Conservation (phyloP, 768 basidiomycete species). For the Scleroderma citrinum region DNA sequence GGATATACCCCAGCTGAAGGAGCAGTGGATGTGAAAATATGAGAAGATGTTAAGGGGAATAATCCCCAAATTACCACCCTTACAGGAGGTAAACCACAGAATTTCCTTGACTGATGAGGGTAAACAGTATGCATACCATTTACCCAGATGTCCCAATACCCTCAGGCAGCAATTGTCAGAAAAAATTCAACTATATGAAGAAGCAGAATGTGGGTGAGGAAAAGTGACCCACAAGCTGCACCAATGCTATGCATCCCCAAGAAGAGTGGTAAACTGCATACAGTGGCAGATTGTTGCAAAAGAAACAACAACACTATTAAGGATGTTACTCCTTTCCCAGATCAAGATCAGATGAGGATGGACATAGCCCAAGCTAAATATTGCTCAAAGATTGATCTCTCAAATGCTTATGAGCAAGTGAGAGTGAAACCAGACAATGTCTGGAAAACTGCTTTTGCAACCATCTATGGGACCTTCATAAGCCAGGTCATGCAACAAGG, state of each 20-base stretch:
- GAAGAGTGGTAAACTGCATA: constrained; percentile 29
- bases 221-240: neutral
- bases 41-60: neutral
- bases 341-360: constrained; percentile 24
- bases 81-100: neutral
- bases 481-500: constrained; percentile 18
- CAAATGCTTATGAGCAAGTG: constrained; percentile 41
- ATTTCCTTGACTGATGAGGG: constrained; percentile 10
- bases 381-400: constrained; percentile 37
- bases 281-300: constrained; percentile 29
- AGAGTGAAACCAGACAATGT: constrained; percentile 27
- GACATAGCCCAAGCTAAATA: constrained; percentile 29
- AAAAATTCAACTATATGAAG: constrained; percentile 14
- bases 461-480: constrained; percentile 21
- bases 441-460: constrained; percentile 18
- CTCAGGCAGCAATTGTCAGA: neutral
- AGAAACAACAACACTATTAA: constrained; percentile 37
- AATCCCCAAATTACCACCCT: neutral
- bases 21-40: neutral
- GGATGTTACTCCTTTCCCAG: constrained; percentile 8
- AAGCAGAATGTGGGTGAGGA: constrained; percentile 29
- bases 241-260: constrained; percentile 26
- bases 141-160: neutral
- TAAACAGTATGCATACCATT: neutral
- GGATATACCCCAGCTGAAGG: neutral